Evolutionary conservation across 148 eudicot species (phyloP).

Genomic region (Cornus kousa): DNA sequence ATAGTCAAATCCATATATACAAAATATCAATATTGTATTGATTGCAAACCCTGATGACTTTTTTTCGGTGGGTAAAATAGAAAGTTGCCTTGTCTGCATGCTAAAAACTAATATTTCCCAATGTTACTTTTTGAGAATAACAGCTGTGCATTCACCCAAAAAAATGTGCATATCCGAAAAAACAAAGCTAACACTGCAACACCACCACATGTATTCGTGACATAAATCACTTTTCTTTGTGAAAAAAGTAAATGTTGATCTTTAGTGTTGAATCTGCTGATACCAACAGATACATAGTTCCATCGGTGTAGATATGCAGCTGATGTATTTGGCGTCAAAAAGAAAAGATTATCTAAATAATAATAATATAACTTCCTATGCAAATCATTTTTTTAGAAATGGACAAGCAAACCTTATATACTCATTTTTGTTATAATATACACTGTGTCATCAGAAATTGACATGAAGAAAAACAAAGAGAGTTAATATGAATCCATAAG

Average conservation of each 20-base stretch:
- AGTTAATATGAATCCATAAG: neutral
- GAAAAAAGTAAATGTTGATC: neutral
- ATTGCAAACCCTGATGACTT: too few relatives aligned
- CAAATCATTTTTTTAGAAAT: neutral
- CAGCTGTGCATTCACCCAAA: neutral
- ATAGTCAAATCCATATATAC: too few relatives aligned
- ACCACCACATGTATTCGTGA: neutral
- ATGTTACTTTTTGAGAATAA: too few relatives aligned
- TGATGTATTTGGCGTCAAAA: neutral
- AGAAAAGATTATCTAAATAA: neutral
- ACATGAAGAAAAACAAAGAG: neutral
- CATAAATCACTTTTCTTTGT: neutral
- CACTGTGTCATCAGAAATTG: neutral
- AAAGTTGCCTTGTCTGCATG: too few relatives aligned
- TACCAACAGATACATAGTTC: neutral
- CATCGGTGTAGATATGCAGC: neutral
- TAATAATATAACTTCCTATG: too few relatives aligned
- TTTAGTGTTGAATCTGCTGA: neutral
- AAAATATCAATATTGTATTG: too few relatives aligned
- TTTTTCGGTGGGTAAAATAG: too few relatives aligned
- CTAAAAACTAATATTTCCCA: too few relatives aligned
- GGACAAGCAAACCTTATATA: neutral
- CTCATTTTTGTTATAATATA: neutral
- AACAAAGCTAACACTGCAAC: neutral
- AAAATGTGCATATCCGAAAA: neutral